Conservation (phyloP, 2,329 filamentous ascomycete species). For the Sporothrix protearum region DNA sequence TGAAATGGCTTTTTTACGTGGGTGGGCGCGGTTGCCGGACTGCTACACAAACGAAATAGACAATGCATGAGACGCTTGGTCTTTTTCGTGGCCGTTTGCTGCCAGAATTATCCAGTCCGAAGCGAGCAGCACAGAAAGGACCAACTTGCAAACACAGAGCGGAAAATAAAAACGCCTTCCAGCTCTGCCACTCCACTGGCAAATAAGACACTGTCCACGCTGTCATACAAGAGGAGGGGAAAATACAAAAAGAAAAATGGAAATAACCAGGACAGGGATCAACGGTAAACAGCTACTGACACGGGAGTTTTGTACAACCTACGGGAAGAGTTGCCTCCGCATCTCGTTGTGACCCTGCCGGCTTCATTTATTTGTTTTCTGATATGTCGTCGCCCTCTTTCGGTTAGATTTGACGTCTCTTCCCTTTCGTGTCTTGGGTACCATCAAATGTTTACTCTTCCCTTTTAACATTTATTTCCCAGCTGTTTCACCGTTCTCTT, state of each 20-base stretch:
- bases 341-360: neutral
- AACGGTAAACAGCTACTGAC: neutral
- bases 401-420: neutral
- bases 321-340: constrained; percentile 22
- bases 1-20: neutral
- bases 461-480: neutral
- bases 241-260: neutral
- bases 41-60: constrained; percentile 5
- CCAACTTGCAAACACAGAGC: neutral
- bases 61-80: neutral
- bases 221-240: neutral
- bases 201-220: neutral
- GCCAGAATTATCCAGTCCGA: neutral
- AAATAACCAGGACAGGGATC: neutral
- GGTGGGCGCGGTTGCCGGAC: neutral
- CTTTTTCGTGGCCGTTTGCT: constrained; percentile 5
- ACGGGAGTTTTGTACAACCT: constrained; percentile 3
- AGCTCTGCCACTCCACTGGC: neutral
- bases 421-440: neutral
- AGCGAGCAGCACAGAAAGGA: neutral
- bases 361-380: neutral
- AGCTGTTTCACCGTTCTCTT: neutral
- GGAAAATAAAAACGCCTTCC: neutral
- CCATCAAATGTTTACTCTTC: neutral
- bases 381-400: neutral